phyloP scores from a whole-genome alignment of 495 filamentous ascomycete species.

The Podospora pseudoanserina region DNA sequence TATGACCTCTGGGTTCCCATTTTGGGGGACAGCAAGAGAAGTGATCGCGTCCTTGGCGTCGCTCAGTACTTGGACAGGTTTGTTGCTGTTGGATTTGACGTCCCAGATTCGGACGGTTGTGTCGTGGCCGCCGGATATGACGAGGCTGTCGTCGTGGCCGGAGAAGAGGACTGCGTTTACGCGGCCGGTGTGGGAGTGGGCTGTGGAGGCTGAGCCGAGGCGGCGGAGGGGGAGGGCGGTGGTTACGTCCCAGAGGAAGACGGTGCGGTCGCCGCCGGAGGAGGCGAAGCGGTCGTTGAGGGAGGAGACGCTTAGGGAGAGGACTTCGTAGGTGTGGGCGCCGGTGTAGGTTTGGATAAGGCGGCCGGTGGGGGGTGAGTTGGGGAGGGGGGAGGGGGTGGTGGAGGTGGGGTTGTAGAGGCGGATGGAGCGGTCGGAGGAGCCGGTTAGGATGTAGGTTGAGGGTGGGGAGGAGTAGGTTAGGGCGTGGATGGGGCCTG shows the following conservation, averaged over 20 bases:
- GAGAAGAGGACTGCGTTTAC: conserved; percentile 77
- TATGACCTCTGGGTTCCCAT: conserved; percentile 53
- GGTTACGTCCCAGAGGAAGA: conserved; percentile 92
- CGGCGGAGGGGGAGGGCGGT: conserved; percentile 69
- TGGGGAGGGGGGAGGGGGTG: conserved; percentile 39
- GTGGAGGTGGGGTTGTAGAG: conserved; percentile 65
- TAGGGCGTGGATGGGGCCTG: conserved; percentile 70
- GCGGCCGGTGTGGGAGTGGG: conserved; percentile 61
- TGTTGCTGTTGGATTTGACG: conserved; percentile 50
- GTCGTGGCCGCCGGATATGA: conserved; percentile 76
- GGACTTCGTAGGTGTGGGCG: conserved; percentile 89
- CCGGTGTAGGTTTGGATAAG: conserved; percentile 77
- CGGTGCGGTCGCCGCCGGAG: conserved; percentile 80
- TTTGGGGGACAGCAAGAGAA: conserved; percentile 47
- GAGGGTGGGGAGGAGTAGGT: conserved; percentile 64
- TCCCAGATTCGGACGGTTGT: conserved; percentile 88
- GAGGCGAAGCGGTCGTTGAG: conserved; percentile 80
- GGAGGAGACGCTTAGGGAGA: conserved; percentile 67
- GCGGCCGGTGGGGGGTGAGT: conserved; percentile 36
- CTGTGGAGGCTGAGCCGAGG: conserved; percentile 50
- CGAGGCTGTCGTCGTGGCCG: conserved; percentile 63
- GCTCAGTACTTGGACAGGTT: conserved; percentile 71
- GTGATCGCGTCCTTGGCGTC: conserved; percentile 78
- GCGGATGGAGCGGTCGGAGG: conserved; percentile 76
- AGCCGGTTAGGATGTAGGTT: conserved; percentile 81